Evolutionary conservation across 208 protist species (phyloP).

Genomic region (Acanthamoeba royreba): DNA sequence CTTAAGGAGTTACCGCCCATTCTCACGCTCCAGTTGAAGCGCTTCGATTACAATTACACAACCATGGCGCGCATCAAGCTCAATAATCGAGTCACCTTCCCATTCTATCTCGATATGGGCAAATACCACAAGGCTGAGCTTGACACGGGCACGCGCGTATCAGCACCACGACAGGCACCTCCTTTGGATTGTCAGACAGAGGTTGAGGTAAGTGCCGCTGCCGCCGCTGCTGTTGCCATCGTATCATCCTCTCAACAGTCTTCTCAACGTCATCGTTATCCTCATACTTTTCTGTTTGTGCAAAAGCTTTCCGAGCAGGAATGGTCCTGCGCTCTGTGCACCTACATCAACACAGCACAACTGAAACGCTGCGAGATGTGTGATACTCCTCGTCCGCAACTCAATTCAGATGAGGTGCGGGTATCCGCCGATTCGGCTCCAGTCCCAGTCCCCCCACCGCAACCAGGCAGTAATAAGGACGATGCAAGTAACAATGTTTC

Average conservation of each 20-base stretch:
- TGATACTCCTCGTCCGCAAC: background rate
- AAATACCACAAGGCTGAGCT: background rate
- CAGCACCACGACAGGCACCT: background rate
- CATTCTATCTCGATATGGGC: constrained; percentile 53
- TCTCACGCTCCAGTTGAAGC: constrained; percentile 71
- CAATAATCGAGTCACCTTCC: constrained; percentile 60
- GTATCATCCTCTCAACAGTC: no score
- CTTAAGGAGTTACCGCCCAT: constrained; percentile 58
- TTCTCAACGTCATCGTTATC: background rate
- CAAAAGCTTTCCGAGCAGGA: constrained; percentile 5
- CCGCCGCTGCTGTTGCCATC: background rate
- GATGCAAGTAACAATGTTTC: no score
- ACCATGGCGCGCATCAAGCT: constrained; percentile 68
- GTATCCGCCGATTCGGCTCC: background rate
- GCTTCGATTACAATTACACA: constrained; percentile 71
- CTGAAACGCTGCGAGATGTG: constrained; percentile 25
- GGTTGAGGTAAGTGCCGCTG: background rate
- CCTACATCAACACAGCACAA: background rate
- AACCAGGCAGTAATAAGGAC: no score
- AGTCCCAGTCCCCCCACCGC: no score
- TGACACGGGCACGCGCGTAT: background rate
- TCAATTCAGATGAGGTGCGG: background rate
- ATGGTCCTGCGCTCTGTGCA: constrained; percentile 10
- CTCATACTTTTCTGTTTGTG: background rate
- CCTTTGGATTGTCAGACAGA: no score